These are phyloP conservation scores for Ogataea pilisensis DNA, from an alignment of 805 yeast species.

Conservation along the genomic window DNA sequence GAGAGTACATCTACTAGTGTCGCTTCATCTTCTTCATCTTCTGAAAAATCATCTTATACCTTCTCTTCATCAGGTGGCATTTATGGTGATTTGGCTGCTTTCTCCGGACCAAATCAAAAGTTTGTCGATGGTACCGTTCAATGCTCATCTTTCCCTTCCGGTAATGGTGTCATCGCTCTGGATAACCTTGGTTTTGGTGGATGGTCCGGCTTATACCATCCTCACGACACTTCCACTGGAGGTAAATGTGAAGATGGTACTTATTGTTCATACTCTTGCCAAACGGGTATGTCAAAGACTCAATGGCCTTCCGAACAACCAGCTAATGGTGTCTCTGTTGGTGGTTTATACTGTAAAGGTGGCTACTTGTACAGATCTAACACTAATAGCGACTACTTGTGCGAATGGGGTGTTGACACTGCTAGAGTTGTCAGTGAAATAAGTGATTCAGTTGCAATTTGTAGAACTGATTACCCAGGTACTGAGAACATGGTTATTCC, in stretches of 20 bases:
- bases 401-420: conserved; percentile 79
- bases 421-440: conserved; percentile 68
- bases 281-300: conserved; percentile 98
- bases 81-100: conserved; percentile 51
- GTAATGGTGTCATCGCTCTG: conserved; percentile 64
- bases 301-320: conserved; percentile 96
- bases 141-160: conserved; percentile 71
- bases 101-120: conserved; percentile 42
- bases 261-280: conserved; percentile 97
- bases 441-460: conserved; percentile 69
- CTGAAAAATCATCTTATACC: conserved; percentile 47
- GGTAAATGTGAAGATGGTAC: conserved; percentile 74
- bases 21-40: too few relatives aligned
- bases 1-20: too few relatives aligned
- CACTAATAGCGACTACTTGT: conserved; percentile 59
- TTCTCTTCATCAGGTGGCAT: conserved; percentile 32
- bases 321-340: conserved; percentile 81
- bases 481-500: conserved; percentile 98
- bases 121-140: conserved; percentile 68
- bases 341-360: conserved; percentile 83
- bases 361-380: conserved; percentile 85
- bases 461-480: conserved; percentile 99
- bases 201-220: conserved; percentile 43
- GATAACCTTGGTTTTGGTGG: conserved; percentile 53
- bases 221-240: conserved; percentile 54